Conservation (phyloP, 1,284 basidiomycete species). For the Fomitopsis schrenkii region DNA sequence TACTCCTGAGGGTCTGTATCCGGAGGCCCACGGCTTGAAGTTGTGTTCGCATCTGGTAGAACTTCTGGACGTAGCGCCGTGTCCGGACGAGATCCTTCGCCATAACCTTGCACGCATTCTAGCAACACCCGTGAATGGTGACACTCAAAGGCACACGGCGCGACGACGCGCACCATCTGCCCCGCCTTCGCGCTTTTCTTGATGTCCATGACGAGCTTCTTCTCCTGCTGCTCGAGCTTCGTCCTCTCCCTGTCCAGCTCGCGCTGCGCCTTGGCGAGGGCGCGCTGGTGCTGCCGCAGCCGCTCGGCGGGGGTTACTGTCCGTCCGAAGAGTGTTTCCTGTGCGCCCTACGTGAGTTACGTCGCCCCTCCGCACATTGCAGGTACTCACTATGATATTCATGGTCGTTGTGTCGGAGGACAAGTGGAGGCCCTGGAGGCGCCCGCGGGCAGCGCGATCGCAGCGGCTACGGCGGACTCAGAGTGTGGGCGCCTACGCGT, state of each 20-base stretch:
- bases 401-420: not conserved
- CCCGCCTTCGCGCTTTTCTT: conserved; percentile 95
- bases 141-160: conserved; percentile 4
- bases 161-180: conserved; percentile 71
- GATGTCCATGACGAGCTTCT: conserved; percentile 91
- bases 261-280: conserved; percentile 93
- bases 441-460: not conserved
- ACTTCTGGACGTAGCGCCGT: conserved; percentile 94
- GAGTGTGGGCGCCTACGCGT: too few relatives aligned
- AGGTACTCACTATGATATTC: conserved; percentile 11
- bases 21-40: conserved; percentile 94
- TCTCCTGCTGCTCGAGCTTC: conserved; percentile 94
- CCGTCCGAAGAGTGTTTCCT: conserved; percentile 95
- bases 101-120: conserved; percentile 99
- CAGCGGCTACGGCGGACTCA: not conserved
- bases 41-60: conserved; percentile 98
- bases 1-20: conserved; percentile 95
- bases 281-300: conserved; percentile 92
- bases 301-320: conserved; percentile 95
- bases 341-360: not conserved
- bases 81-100: conserved; percentile 98
- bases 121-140: conserved; percentile 4
- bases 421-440: not conserved
- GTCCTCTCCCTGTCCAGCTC: conserved; percentile 94
- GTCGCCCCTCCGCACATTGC: not conserved